Evolutionary conservation across 2,329 filamentous ascomycete genomes (phyloP), one percentile per base, ranked within the genome.

Genomic region (Cladosporium sp.): DNA sequence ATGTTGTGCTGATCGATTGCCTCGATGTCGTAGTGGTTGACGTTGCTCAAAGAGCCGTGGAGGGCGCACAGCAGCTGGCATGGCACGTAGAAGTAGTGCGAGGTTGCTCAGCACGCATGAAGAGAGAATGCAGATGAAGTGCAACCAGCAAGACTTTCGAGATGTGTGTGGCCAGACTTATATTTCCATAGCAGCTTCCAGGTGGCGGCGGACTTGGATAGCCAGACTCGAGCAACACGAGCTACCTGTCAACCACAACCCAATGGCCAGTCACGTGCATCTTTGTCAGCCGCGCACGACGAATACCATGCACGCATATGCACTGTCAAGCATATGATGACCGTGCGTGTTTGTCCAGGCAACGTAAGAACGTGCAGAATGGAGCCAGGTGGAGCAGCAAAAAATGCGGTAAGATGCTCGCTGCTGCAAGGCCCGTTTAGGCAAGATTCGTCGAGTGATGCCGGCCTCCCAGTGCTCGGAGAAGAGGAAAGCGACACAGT

Each of bases 341-440:
- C 52, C 52, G 52, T 55, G 52, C 52, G 8, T 55, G 23, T 23
- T 14, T 29, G 28, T 31, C 52, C 14, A n/a, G 52, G 18, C 52
- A 55, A 55, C 52, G 52, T 55, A 16, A 55, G 26, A 55, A 31
- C 52, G 28, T 55, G 52, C 52, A 55, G 16, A 23, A 46, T 5
- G 40, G 40, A 46, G 40, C 40, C 18, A 33, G 52, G 52, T 55
- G 52, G 52, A 55, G 52, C 52, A 31, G n/a, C 16, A 33, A 21
- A 44, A 46, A 21, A 11, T 33, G 52, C 52, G 52, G 52, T 55
- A 29, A 29, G 52, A 55, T 33, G 52, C 52, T 55, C 52, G 52
- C 52, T 55, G 52, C 52, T 55, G 33, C 52, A 31, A 11, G 31
- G 29, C 52, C 31, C 52, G 28, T 55, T 55, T 14, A 55, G 52